Base-by-base conservation (phyloP, 1,284 basidiomycete genomes). In the Sanghuangporus weigelae region DNA sequence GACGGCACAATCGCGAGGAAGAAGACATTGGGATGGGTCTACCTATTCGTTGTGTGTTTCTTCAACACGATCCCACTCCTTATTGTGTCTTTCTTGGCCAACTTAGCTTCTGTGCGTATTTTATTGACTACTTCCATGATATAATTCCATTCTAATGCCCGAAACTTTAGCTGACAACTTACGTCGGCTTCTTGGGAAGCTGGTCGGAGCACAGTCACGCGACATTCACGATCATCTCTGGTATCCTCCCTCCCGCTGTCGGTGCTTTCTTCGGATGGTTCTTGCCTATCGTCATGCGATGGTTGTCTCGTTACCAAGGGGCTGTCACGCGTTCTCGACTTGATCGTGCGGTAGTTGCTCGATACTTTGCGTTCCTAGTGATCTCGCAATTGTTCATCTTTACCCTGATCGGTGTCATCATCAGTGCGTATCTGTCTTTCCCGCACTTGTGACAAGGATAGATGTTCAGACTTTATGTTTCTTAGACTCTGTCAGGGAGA, bases 331-430 rank as follows among this genome's bases (percentile, higher is more conserved):
- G 92, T 66, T 89, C 87, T 11, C 85, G 87, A 49, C 82, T 96
- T 54, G 95, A 97, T 70, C 89, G 95, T 49, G 89, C 90, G 26
- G 93, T 97, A 63, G 83, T 95, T 51, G 93, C 92, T 21, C 86
- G 93, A 42, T 97, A 97, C 76, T 98, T 89, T 72, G 84, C 91
- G 7, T 97, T 98, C 82, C 80, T 97, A 74, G 86, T 96, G 66
- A 89, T 96, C 73, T 90, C 88, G 59, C 93, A 95, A 72, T 77
- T 98, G 70, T 81, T 98, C 69, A 86, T 97, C 73, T 97, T 98
- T 78, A 95, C 93, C 26, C 75, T 98, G 63, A 87, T 97, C 67
- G 92, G 92, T 67, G 93, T 96, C 57, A 80, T 90, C 64, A 93
- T 96, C 78, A 89, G 91, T 89, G 63, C 72, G 89, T 77, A 31